Evolutionary conservation across 371 early-diverging fungal species (phyloP), one percentile per base, ranked within the genome.

Genomic region (Mortierella sp.): DNA sequence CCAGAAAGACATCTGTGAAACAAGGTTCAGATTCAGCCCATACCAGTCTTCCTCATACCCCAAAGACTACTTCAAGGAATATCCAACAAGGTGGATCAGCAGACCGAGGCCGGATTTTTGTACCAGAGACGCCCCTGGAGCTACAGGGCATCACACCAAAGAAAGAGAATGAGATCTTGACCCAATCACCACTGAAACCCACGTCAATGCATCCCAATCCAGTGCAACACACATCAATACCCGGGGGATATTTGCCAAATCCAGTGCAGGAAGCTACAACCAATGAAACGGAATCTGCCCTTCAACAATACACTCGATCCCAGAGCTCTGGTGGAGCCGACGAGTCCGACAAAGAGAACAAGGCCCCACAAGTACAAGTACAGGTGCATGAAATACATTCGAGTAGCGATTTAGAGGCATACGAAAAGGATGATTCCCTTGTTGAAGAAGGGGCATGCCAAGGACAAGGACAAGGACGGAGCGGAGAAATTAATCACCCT

Each of bases 81-180:
- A 21, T n/a, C 13, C n/a, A 59, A 9, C n/a, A 40, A 13, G 64
- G 32, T 33, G 16, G 41, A 33, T 9, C 40, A 21, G n/a, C 24
- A 48, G 58, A 47, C 21, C 58, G 22, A 3, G 38, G 43, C 15
- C 61, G 38, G 2, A 22, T 71, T 19, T 67, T 57, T 47, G 71
- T 76, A 8, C 69, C 65, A 15, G 69, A 60, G 15, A 69, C 78
- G 32, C 73, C 73, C 0, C 28, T 69, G n/a, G 73, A 77, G 32
- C 58, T 65, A 2, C 73, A 72, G 15, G 78, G 73, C 11, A 24
- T 64, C 8, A 65, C 65, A 19, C 53, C 69, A 21, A 72, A 36
- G 50, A 68, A 62, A 58, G 60, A 59, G 7, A 59, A 38, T n/a
- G 22, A 33, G 11, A n/a, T 10, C 4, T 10, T n/a, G n/a, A 10